These are phyloP conservation scores for Lachnum nothofagi DNA, from an alignment of 2,329 filamentous ascomycete species.

Conservation along the genomic window DNA sequence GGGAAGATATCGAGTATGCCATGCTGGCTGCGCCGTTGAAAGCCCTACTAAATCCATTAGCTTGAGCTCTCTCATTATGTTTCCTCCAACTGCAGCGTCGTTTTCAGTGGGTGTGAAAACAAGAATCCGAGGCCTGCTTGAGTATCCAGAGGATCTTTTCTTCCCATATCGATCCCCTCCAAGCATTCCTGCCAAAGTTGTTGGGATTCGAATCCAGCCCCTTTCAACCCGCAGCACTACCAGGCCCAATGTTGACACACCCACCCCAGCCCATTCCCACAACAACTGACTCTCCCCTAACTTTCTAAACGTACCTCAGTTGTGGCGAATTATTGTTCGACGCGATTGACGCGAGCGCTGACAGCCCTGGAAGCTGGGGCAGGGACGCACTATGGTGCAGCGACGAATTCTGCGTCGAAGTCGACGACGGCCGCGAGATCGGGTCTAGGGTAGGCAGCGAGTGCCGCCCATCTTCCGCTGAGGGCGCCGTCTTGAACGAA, in stretches of 20 bases:
- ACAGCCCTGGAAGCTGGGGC: conserved; percentile 49
- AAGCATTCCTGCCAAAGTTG: background rate
- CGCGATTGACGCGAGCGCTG: conserved; percentile 53
- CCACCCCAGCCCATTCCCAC: conserved; percentile 6
- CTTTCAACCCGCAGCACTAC: conserved; percentile 8
- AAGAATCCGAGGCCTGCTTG: conserved; percentile 10
- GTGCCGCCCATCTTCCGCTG: conserved; percentile 41
- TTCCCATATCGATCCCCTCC: background rate
- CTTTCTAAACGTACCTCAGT: conserved; percentile 40
- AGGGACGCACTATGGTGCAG: conserved; percentile 38
- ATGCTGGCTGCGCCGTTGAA: conserved; percentile 34
- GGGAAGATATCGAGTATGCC: conserved; percentile 59
- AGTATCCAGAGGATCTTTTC: background rate
- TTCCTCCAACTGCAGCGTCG: conserved; percentile 14
- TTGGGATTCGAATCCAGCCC: background rate
- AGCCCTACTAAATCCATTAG: conserved; percentile 18
- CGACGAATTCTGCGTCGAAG: conserved; percentile 43
- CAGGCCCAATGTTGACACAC: background rate
- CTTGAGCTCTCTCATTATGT: conserved; percentile 1
- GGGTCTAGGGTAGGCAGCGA: conserved; percentile 45
- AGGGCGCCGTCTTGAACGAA: conserved; percentile 41
- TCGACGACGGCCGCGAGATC: conserved; percentile 49
- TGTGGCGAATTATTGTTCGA: conserved; percentile 44
- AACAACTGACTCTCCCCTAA: conserved; percentile 11
- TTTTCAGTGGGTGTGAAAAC: no score